phyloP scores from a whole-genome alignment of 805 yeast genomes.

The Saccharomycopsis schoenii region DNA sequence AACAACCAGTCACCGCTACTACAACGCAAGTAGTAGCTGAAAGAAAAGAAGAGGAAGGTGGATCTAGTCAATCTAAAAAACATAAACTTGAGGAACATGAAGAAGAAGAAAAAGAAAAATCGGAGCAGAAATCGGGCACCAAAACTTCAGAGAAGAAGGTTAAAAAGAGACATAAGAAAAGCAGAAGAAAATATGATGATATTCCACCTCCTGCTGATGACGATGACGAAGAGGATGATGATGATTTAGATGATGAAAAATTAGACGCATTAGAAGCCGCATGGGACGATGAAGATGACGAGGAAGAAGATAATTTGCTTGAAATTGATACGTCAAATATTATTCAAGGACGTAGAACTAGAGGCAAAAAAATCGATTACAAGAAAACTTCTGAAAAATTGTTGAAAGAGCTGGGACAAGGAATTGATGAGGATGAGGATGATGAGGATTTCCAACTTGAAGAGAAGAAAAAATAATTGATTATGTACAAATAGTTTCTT shows the following conservation, averaged over 20 bases:
- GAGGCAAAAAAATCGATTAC: slow-evolving; percentile 83
- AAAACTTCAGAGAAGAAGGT: slow-evolving; percentile 21
- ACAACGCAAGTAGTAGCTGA: slow-evolving; percentile 8
- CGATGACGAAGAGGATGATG: slow-evolving; percentile 34
- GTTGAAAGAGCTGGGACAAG: slow-evolving; percentile 34
- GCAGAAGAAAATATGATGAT: slow-evolving; percentile 53
- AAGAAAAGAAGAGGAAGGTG: slow-evolving; percentile 10
- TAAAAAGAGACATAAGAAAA: slow-evolving; percentile 39
- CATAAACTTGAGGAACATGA: slow-evolving; percentile 3
- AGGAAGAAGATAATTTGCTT: slow-evolving; percentile 67
- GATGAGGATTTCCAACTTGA: slow-evolving; percentile 40
- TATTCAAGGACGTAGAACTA: slow-evolving; percentile 80
- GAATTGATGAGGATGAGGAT: slow-evolving; percentile 35
- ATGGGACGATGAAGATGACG: slow-evolving; percentile 40
- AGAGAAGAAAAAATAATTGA: slow-evolving; percentile 16
- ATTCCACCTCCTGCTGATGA: slow-evolving; percentile 46
- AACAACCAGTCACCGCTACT: not conserved
- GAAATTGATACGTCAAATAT: slow-evolving; percentile 80
- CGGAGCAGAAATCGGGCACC: slow-evolving; percentile 19
- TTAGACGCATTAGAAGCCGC: slow-evolving; percentile 31
- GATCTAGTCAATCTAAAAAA: slow-evolving; percentile 2
- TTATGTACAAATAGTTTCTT: not conserved
- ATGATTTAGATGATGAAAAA: slow-evolving; percentile 33
- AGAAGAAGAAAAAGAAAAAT: slow-evolving; percentile 10
- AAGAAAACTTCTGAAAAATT: slow-evolving; percentile 68